Evolutionary conservation across 495 filamentous ascomycete genomes (phyloP).

Genomic region (Acidiella bohemica): DNA sequence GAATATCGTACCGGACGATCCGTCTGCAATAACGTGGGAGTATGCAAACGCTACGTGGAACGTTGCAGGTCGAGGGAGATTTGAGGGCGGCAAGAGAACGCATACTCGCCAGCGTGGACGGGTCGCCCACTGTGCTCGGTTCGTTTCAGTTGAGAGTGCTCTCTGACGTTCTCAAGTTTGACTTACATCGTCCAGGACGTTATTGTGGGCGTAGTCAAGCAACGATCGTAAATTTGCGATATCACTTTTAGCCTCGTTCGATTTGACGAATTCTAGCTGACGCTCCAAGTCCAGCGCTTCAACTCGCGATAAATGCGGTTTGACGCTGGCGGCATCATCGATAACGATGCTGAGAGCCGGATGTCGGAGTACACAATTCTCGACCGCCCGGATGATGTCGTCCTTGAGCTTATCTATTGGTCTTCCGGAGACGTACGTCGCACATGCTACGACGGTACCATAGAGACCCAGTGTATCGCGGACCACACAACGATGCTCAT

Average conservation of each 20-base stretch:
- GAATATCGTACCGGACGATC: background rate
- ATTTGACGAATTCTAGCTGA: background rate
- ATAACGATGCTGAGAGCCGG: background rate
- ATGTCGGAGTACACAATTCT: background rate
- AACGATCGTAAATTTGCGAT: background rate
- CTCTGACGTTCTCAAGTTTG: no score
- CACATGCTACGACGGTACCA: background rate
- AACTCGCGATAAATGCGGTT: background rate
- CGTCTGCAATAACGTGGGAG: conserved; percentile 1
- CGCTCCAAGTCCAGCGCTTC: background rate
- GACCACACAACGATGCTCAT: background rate
- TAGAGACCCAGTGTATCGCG: conserved; percentile 1
- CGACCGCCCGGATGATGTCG: background rate
- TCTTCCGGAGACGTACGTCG: background rate
- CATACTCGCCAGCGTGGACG: background rate
- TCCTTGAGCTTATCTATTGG: background rate
- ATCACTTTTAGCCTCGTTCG: background rate
- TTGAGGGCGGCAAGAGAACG: background rate
- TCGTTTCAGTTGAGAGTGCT: no score
- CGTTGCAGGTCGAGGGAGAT: no score
- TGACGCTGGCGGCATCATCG: background rate
- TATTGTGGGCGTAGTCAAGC: background rate
- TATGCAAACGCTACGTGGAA: background rate
- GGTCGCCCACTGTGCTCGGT: background rate
- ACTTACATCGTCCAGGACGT: background rate